These are phyloP conservation scores for Pichia membranifaciens DNA, from an alignment of 805 yeast genomes.

Conservation along the genomic window DNA sequence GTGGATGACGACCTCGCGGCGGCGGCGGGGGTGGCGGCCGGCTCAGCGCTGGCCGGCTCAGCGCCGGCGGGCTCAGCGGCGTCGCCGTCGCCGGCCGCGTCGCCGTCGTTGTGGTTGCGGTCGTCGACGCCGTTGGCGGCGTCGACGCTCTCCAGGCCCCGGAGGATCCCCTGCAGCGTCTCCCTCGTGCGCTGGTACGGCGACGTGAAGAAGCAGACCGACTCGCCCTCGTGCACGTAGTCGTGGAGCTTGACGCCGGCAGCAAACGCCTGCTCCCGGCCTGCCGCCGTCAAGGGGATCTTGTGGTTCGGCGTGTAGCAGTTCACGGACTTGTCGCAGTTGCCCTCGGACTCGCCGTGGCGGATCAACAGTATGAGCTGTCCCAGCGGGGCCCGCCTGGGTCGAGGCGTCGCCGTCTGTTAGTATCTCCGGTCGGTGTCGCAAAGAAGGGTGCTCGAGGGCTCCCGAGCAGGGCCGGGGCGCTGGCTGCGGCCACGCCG, in stretches of 20 bases:
- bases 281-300: constrained; percentile 65
- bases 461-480: too few species aligned
- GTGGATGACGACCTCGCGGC: constrained; percentile 32
- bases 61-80: constrained; percentile 60
- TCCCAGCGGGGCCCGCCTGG: too few species aligned
- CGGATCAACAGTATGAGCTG: constrained; percentile 66
- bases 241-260: constrained; percentile 50
- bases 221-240: constrained; percentile 37
- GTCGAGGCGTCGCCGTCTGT: too few species aligned
- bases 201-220: constrained; percentile 74
- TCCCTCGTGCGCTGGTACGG: constrained; percentile 83
- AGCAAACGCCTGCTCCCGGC: constrained; percentile 55
- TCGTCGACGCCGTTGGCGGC: background rate
- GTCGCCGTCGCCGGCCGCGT: constrained; percentile 53
- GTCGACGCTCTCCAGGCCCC: constrained; percentile 39
- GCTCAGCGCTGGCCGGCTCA: constrained; percentile 30
- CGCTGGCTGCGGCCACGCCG: too few species aligned
- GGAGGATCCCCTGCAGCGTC: constrained; percentile 66
- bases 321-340: constrained; percentile 78
- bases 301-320: constrained; percentile 73
- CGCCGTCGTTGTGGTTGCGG: constrained; percentile 31
- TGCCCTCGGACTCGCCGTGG: constrained; percentile 92
- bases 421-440: too few species aligned
- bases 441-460: too few species aligned
- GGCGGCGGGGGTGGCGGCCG: constrained; percentile 31